These are phyloP conservation scores for Gyrodon lividus DNA, from an alignment of 768 basidiomycete genomes.

Conservation along the genomic window DNA sequence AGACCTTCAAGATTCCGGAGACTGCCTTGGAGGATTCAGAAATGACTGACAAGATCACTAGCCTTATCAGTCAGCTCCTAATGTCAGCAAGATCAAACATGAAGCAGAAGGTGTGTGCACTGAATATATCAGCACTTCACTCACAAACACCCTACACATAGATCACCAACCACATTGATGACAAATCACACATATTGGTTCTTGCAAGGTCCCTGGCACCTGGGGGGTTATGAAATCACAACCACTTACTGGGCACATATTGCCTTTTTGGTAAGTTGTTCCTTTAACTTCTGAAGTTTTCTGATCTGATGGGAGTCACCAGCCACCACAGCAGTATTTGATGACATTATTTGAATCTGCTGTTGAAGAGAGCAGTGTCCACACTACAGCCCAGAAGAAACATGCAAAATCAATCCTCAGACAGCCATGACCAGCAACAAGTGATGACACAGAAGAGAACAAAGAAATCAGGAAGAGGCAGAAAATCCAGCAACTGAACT, in stretches of 20 bases:
- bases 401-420: neutral
- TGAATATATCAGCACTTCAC: too few species aligned
- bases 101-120: constrained; percentile 5
- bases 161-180: neutral
- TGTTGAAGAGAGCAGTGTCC: neutral
- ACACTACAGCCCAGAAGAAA: neutral
- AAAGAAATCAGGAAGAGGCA: neutral
- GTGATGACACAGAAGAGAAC: neutral
- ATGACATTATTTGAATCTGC: neutral
- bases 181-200: neutral
- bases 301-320: neutral
- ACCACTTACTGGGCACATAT: constrained; percentile 5
- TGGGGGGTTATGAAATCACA: constrained; percentile 1
- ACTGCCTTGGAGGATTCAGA: neutral
- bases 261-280: constrained; percentile 5
- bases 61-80: constrained; percentile 1
- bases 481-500: neutral
- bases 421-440: neutral
- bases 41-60: neutral
- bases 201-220: constrained; percentile 1
- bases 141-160: neutral
- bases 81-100: neutral
- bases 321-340: neutral
- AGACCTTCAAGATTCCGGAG: constrained; percentile 1
- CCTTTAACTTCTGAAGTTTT: neutral